Evolutionary conservation across 805 yeast species (phyloP).

Genomic region (Candida anglica): DNA sequence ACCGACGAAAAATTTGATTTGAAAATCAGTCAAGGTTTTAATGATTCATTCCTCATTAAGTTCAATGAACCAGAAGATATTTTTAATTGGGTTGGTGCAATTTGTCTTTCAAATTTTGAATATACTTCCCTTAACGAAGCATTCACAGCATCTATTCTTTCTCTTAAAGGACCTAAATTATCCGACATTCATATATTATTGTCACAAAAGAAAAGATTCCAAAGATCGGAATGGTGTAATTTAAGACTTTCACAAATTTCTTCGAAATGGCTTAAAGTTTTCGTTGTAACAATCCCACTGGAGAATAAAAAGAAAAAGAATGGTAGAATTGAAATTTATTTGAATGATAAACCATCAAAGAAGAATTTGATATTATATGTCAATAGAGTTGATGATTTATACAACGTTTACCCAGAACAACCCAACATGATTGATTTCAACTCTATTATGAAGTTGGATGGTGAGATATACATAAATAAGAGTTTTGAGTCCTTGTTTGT

Average conservation of each 20-base stretch:
- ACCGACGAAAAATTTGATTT: conserved; percentile 13
- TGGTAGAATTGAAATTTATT: conserved; percentile 54
- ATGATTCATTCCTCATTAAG: conserved; percentile 19
- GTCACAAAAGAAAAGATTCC: conserved; percentile 43
- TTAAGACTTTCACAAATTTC: conserved; percentile 56
- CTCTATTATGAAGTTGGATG: conserved; percentile 52
- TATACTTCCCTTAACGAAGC: conserved; percentile 54
- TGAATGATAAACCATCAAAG: conserved; percentile 44
- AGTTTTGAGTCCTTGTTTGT: conserved; percentile 29
- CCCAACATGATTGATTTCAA: conserved; percentile 55
- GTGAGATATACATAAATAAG: conserved; percentile 49
- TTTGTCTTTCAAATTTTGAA: conserved; percentile 55
- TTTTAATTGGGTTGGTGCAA: conserved; percentile 42
- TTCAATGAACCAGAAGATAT: conserved; percentile 18
- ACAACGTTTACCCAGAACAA: conserved; percentile 58
- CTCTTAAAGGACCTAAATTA: conserved; percentile 52
- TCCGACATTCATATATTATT: conserved; percentile 58
- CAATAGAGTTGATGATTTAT: conserved; percentile 39
- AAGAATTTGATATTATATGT: conserved; percentile 51
- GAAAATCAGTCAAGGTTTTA: conserved; percentile 24
- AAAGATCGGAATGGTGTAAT: conserved; percentile 59
- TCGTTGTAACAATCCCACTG: conserved; percentile 45
- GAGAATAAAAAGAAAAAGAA: conserved; percentile 35
- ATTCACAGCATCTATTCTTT: conserved; percentile 60
- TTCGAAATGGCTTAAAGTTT: conserved; percentile 57